These are phyloP conservation scores for Saprolegnia parasitica DNA, from an alignment of 352 stramenopile species.

Conservation along the genomic window DNA sequence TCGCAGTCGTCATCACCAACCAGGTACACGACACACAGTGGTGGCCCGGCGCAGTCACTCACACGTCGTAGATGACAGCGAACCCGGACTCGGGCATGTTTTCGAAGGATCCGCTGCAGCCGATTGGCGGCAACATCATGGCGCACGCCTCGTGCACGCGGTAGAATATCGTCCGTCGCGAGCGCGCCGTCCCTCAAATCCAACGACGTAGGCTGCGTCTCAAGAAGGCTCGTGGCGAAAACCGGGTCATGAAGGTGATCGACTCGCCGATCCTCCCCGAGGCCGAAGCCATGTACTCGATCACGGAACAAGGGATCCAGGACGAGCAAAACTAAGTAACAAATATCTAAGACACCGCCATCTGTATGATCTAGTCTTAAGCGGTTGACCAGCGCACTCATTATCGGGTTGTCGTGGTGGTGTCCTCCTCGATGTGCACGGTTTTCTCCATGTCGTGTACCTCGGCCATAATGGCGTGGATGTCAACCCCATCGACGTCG, in stretches of 20 bases:
- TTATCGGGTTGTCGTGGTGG: background rate
- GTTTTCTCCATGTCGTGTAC: background rate
- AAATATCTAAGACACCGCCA: conserved; percentile 1
- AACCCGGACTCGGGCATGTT: conserved; percentile 89
- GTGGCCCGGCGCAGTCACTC: background rate
- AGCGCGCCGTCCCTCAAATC: conserved; percentile 4
- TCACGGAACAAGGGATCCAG: conserved; percentile 92
- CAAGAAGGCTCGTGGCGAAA: conserved; percentile 97
- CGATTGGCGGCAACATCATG: conserved; percentile 90
- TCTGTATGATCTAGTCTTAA: background rate
- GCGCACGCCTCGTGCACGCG: conserved; percentile 75
- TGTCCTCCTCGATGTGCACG: background rate
- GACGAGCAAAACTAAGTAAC: conserved; percentile 80
- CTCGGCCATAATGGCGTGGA: conserved; percentile 9
- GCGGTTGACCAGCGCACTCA: too few relatives aligned
- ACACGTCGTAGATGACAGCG: conserved; percentile 64
- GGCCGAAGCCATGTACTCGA: conserved; percentile 97
- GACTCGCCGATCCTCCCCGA: conserved; percentile 96
- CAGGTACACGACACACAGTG: conserved; percentile 41
- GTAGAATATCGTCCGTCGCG: conserved; percentile 31
- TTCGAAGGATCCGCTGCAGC: conserved; percentile 84
- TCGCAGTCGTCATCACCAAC: conserved; percentile 91
- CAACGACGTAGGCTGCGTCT: conserved; percentile 69
- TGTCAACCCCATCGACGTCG: conserved; percentile 3
- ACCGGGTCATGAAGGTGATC: conserved; percentile 97